Percentiles rank a stretch among this genome's conserved stretches.
Evolutionary conservation across 768 basidiomycete genomes (phyloP).

Genomic region (Lactifluus pinguis): DNA sequence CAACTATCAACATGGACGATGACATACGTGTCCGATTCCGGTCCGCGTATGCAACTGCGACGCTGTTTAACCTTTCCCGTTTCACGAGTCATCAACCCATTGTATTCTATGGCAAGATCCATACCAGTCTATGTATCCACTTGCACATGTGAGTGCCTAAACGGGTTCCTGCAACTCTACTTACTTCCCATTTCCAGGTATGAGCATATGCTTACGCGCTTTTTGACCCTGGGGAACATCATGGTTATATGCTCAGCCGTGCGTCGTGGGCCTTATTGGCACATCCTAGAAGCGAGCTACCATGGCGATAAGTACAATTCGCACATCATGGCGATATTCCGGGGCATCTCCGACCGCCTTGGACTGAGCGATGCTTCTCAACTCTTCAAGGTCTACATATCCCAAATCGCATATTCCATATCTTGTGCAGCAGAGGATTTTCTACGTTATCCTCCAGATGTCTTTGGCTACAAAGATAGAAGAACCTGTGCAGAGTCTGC

Average conservation of each 20-base stretch:
- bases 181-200: conserved; percentile 24
- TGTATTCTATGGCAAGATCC: conserved; percentile 41
- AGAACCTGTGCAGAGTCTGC: conserved; percentile 58
- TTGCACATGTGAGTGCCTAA: conserved; percentile 39
- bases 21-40: conserved; percentile 85
- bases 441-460: conserved; percentile 49
- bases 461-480: conserved; percentile 69
- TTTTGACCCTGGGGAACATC: conserved; percentile 63
- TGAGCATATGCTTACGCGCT: conserved; percentile 67
- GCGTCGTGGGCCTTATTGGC: conserved; percentile 80
- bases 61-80: conserved; percentile 45
- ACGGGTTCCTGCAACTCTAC: background rate
- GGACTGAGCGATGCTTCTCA: conserved; percentile 51
- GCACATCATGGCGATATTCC: conserved; percentile 43
- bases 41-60: conserved; percentile 49
- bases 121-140: conserved; percentile 34
- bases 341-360: conserved; percentile 53
- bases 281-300: conserved; percentile 65
- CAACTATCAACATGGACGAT: conserved; percentile 48
- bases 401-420: conserved; percentile 66
- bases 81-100: conserved; percentile 26
- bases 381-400: conserved; percentile 72
- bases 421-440: conserved; percentile 41
- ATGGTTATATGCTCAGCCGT: conserved; percentile 71
- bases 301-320: conserved; percentile 31